Conservation (phyloP, 2,329 filamentous ascomycete species). For the Ceratocystis alfenasii region DNA sequence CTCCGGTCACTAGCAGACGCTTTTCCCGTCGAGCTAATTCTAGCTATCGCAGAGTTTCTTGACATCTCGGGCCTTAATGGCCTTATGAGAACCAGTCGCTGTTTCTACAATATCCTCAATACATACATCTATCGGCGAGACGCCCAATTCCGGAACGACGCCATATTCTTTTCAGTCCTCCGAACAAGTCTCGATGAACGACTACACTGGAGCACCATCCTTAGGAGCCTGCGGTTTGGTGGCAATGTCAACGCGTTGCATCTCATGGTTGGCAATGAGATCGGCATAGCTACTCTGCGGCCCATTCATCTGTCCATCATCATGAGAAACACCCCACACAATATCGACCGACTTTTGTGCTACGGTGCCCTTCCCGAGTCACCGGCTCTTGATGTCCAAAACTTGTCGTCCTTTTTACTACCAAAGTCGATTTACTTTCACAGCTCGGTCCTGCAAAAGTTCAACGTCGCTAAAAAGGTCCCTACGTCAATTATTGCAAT, state of each 20-base stretch:
- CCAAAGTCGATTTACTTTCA: constrained; percentile 7
- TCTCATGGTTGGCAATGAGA: constrained; percentile 1
- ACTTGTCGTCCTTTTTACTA: constrained; percentile 5
- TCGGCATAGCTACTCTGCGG: background rate
- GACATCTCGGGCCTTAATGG: constrained; percentile 1
- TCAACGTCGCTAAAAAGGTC: background rate
- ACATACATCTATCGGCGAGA: constrained; percentile 13
- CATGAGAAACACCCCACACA: background rate
- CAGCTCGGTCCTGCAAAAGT: constrained; percentile 8
- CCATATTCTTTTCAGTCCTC: constrained; percentile 14
- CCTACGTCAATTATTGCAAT: constrained; percentile 15
- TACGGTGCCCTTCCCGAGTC: background rate
- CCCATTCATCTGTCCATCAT: constrained; percentile 19
- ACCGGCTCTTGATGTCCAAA: background rate
- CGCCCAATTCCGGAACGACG: background rate
- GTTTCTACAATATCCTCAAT: constrained; percentile 12
- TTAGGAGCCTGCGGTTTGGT: constrained; percentile 7
- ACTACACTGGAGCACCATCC: constrained; percentile 6
- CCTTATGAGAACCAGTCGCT: background rate
- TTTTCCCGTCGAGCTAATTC: constrained; percentile 12
- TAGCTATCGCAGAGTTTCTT: constrained; percentile 15
- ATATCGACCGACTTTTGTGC: constrained; percentile 14
- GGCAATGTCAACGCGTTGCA: constrained; percentile 16
- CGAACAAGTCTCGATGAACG: background rate
- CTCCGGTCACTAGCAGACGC: background rate